Base-by-base conservation (phyloP, 495 filamentous ascomycete genomes). In the Penicillium crystallinum region DNA sequence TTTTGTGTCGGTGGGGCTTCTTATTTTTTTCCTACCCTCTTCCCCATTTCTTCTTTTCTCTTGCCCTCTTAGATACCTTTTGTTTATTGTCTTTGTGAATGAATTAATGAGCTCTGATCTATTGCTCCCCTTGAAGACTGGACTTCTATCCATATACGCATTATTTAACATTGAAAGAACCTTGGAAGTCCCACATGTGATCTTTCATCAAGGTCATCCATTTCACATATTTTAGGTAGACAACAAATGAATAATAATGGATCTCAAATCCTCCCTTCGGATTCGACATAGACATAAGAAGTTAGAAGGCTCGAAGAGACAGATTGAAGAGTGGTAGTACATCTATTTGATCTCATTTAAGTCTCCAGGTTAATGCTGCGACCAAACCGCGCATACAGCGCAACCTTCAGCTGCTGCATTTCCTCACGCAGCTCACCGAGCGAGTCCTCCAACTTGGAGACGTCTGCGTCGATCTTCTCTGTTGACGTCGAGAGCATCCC, bases 321-420 rank as follows among this genome's bases (percentile, higher is more conserved):
- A 17, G 11, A 23, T 33, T 37, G 6, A 33, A 42, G 9, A 25
- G 25, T 43, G 40, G 15, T 43, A 30, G 18, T 43, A 43, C 40
- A 43, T 43, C 25, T 1, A 22, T n/a, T 19, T n/a, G 43, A 36
- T 12, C 33, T 25, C 14, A 30, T 27, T 25, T 15, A 97, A 58
- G 87, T 89, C 69, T 98, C 92, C 57, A 98, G 72, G 65, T 98
- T 98, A 75, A 98, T 97, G 62, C 88, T 93, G 58, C 85, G 81
- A 10, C 92, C 92, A 73, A 98, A 97, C 47, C 95, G 82, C 29
- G 89, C 92, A 72, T 98, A 98, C 55, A 98, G 71, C 46, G 86
- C 82, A 33, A 92, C 85, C 77, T 98, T 98, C 49, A 98, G 73
- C 64, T 85, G 75, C 52, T 81, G 77, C 89, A 96, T 88, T 59